phyloP scores from a whole-genome alignment of 1,284 basidiomycete species.

The Ceratobasidium theobromae region DNA sequence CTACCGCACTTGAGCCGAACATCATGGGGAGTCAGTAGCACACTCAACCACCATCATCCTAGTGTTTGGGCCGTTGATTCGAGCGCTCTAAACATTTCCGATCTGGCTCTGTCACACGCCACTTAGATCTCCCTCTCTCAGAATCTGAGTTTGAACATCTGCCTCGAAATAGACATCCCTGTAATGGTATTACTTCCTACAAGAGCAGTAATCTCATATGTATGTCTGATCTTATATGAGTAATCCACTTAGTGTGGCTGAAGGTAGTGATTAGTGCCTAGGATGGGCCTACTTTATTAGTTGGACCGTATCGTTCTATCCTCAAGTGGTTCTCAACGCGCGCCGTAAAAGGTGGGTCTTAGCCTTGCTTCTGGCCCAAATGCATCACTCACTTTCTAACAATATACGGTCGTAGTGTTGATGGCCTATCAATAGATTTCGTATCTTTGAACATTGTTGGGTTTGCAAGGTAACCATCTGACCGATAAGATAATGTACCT shows the following conservation, averaged over 20 bases:
- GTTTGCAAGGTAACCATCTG: constrained; percentile 26
- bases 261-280: constrained; percentile 30
- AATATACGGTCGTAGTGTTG: constrained; percentile 24
- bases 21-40: background rate
- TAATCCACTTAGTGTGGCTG: background rate
- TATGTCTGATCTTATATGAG: background rate
- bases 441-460: constrained; percentile 40
- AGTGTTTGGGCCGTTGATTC: background rate
- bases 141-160: too few species aligned
- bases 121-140: too few species aligned
- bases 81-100: background rate
- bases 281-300: constrained; percentile 38
- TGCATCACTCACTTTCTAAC: background rate
- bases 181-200: background rate
- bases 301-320: constrained; percentile 41
- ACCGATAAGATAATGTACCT: background rate
- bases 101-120: background rate
- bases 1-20: background rate
- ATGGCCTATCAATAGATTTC: constrained; percentile 42
- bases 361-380: background rate
- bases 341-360: constrained; percentile 30
- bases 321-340: constrained; percentile 36
- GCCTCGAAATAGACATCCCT: background rate
- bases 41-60: background rate
- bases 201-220: constrained; percentile 19